These are phyloP conservation scores for Aphanoascus verrucosus DNA, from an alignment of 2,329 filamentous ascomycete species.

Conservation along the genomic window DNA sequence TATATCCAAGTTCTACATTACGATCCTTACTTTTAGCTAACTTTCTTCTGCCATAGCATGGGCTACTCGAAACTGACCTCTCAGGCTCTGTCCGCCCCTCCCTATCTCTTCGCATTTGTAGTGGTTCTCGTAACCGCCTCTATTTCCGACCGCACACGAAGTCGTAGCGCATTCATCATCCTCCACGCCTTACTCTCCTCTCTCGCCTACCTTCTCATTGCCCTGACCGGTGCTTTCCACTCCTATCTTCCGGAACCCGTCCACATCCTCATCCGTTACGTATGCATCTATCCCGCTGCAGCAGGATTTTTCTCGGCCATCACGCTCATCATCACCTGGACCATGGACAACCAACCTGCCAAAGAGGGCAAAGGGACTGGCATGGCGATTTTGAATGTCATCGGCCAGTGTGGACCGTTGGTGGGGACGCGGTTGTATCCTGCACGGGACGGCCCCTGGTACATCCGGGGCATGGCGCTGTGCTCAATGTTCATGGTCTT, in stretches of 20 bases:
- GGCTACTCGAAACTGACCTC: constrained; percentile 56
- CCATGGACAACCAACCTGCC: constrained; percentile 68
- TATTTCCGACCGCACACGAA: constrained; percentile 55
- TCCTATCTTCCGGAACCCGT: constrained; percentile 22
- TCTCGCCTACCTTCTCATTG: constrained; percentile 51
- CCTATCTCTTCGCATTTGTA: constrained; percentile 66
- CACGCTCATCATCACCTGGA: constrained; percentile 78
- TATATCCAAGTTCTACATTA: neutral
- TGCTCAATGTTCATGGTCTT: constrained; percentile 54
- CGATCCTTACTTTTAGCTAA: constrained; percentile 12
- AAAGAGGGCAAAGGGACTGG: constrained; percentile 61
- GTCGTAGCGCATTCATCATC: constrained; percentile 57
- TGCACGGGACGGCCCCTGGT: constrained; percentile 48
- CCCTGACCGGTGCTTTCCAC: constrained; percentile 41
- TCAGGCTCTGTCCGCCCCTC: constrained; percentile 70
- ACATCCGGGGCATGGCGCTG: constrained; percentile 50
- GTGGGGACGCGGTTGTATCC: constrained; percentile 59
- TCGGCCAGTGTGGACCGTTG: constrained; percentile 70
- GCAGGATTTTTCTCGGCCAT: constrained; percentile 76
- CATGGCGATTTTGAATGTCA: constrained; percentile 67
- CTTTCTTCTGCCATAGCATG: constrained; percentile 41
- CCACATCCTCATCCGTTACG: constrained; percentile 47
- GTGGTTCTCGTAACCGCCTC: constrained; percentile 61
- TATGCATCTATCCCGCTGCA: constrained; percentile 66
- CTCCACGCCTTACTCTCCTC: constrained; percentile 60